A percentile compares a stretch with the other conserved stretches of the same genome.
Evolutionary conservation across 2,329 filamentous ascomycete species (phyloP).

Genomic region (Apiospora marii): DNA sequence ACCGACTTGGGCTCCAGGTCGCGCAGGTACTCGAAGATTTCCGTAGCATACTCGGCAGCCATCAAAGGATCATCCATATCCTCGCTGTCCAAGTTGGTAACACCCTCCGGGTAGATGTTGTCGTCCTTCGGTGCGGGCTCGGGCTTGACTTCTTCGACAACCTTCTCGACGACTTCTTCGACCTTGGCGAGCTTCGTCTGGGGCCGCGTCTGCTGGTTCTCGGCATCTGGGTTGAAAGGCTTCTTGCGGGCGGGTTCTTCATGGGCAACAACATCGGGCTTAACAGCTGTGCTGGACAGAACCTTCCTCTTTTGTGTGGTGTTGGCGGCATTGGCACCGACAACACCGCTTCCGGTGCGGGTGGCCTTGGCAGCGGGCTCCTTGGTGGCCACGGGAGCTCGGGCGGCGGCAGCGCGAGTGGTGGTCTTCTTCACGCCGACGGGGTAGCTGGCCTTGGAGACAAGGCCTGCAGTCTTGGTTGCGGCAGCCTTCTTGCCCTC

Average conservation of each 20-base stretch:
- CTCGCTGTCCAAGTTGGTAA: constrained; percentile 80
- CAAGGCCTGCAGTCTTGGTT: constrained; percentile 68
- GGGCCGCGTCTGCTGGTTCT: constrained; percentile 52
- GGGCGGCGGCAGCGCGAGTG: constrained; percentile 64
- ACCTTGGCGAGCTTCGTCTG: constrained; percentile 41
- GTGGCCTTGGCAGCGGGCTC: constrained; percentile 69
- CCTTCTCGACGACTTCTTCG: constrained; percentile 44
- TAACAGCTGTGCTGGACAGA: constrained; percentile 59
- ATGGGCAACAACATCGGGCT: constrained; percentile 66
- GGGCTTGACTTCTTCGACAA: constrained; percentile 35
- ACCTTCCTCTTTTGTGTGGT: constrained; percentile 73
- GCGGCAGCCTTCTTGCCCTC: constrained; percentile 77
- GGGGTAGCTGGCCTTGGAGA: constrained; percentile 82
- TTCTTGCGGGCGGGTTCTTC: constrained; percentile 76
- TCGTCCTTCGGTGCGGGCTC: constrained; percentile 30
- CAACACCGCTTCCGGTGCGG: constrained; percentile 75
- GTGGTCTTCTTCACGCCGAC: constrained; percentile 80
- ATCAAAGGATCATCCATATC: constrained; percentile 94
- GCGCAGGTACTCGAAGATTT: constrained; percentile 96
- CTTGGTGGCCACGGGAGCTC: constrained; percentile 71
- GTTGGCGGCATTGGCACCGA: constrained; percentile 52
- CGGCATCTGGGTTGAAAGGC: constrained; percentile 60
- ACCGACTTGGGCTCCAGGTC: constrained; percentile 81
- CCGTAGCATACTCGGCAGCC: constrained; percentile 96
- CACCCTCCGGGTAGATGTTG: constrained; percentile 45